Evolutionary conservation across 495 filamentous ascomycete species (phyloP).

Genomic region (Sporormia fimetaria): DNA sequence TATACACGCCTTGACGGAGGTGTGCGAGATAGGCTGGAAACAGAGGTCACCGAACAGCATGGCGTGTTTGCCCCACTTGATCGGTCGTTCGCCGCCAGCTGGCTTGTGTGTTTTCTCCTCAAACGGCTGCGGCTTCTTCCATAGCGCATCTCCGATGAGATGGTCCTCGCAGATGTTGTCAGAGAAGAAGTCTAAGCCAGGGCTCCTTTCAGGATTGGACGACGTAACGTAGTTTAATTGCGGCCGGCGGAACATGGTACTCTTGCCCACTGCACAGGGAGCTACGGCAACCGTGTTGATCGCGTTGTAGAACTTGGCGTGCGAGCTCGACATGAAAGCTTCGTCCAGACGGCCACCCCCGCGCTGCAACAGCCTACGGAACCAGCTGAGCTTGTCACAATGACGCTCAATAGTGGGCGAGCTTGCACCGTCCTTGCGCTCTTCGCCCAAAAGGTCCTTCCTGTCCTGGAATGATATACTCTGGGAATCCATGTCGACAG

Average conservation of each 20-base stretch:
- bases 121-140: slow-evolving; percentile 42
- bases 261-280: slow-evolving; percentile 92
- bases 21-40: slow-evolving; percentile 75
- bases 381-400: neutral
- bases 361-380: slow-evolving; percentile 29
- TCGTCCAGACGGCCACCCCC: slow-evolving; percentile 86
- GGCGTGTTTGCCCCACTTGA: slow-evolving; percentile 60
- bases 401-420: neutral
- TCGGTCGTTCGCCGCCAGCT: slow-evolving; percentile 31
- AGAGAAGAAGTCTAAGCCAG: slow-evolving; percentile 84
- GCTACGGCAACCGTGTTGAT: slow-evolving; percentile 89
- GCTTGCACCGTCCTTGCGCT: neutral
- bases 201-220: slow-evolving; percentile 34
- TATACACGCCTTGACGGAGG: slow-evolving; percentile 69
- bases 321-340: slow-evolving; percentile 82
- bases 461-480: slow-evolving; percentile 15
- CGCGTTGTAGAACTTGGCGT: slow-evolving; percentile 96
- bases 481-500: slow-evolving; percentile 54
- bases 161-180: slow-evolving; percentile 98
- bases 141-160: slow-evolving; percentile 83
- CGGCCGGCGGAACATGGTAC: slow-evolving; percentile 92
- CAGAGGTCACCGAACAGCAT: slow-evolving; percentile 76
- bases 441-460: slow-evolving; percentile 14
- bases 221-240: slow-evolving; percentile 73
- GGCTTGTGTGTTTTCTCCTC: slow-evolving; percentile 25